Evolutionary conservation across 768 basidiomycete genomes (phyloP), one percentile per base, ranked within the genome.

Genomic region (Mycena leptocephala): DNA sequence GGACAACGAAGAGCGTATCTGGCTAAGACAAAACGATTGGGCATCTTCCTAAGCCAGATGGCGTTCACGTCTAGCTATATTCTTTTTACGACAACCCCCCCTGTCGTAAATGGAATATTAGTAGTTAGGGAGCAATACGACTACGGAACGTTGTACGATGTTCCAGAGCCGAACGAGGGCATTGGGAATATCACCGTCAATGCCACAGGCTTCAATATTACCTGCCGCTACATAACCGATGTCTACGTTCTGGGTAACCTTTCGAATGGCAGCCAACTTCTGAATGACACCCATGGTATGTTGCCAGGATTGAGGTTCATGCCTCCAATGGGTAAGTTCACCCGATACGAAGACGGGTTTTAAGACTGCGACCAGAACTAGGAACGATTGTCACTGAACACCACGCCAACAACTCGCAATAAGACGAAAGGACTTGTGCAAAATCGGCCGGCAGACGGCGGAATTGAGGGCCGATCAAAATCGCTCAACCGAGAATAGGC

Each of bases 91-190:
- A n/a, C n/a, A n/a, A n/a, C n/a, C n/a, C n/a, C n/a, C n/a, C n/a
- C n/a, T n/a, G n/a, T n/a, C n/a, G n/a, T n/a, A n/a, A n/a, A n/a
- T n/a, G n/a, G n/a, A n/a, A n/a, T n/a, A n/a, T n/a, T n/a, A n/a
- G n/a, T n/a, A n/a, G n/a, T n/a, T n/a, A n/a, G 56, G 56, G 56
- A 58, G 56, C 18, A 58, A 58, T 58, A 58, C 56, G 18, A 30
- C 32, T 6, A 35, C 22, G 56, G 56, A 35, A 58, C 56, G 28
- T 58, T 58, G 30, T 58, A 58, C 32, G 32, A 58, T 58, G 56
- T 58, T 58, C 56, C 56, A 58, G 56, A 58, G 56, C 56, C 56
- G 30, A 58, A 58, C 56, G 56, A 58, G 30, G 24, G 56, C 18
- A 58, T 58, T 20, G 56, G 56, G 30, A 58, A 58, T 33, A 58